Conservation (phyloP, 257 asterid species). For the Salvia rosmarinus region DNA sequence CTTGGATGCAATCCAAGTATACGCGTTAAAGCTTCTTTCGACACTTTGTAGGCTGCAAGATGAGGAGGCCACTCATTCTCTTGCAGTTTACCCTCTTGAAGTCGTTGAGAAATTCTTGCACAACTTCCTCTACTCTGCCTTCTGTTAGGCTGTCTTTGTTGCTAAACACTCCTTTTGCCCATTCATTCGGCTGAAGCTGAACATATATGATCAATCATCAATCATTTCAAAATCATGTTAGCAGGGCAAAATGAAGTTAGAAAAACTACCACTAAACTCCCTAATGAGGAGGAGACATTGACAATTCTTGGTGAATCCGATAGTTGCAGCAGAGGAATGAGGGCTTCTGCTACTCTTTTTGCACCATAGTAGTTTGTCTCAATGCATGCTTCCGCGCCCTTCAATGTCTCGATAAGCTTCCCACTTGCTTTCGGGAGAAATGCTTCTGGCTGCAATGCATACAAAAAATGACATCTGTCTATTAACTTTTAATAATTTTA, state of each 20-base stretch:
- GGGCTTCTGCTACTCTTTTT: slow-evolving; percentile 44
- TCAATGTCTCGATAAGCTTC: slow-evolving; percentile 32
- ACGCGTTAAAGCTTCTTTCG: background rate
- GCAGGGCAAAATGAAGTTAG: background rate
- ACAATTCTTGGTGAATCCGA: slow-evolving; percentile 56
- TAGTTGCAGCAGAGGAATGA: slow-evolving; percentile 43
- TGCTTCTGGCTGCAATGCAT: slow-evolving; percentile 33
- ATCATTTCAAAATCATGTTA: no score
- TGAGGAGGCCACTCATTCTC: slow-evolving; percentile 1
- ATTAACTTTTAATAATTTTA: no score
- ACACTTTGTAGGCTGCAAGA: slow-evolving; percentile 14
- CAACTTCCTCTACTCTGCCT: background rate
- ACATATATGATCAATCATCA: no score
- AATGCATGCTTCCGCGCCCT: slow-evolving; percentile 45
- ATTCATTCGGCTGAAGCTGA: background rate
- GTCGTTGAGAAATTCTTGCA: background rate
- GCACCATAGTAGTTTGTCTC: slow-evolving; percentile 51
- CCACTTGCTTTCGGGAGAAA: slow-evolving; percentile 32
- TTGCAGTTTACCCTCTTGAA: background rate
- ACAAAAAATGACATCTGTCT: no score
- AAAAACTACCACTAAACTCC: slow-evolving; percentile 45
- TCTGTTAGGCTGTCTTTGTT: background rate
- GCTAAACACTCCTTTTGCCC: background rate
- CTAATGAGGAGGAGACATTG: slow-evolving; percentile 51
- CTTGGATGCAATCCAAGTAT: background rate